Base-by-base conservation (phyloP, 2,329 filamentous ascomycete genomes). In the Cladophialophora immunda region DNA sequence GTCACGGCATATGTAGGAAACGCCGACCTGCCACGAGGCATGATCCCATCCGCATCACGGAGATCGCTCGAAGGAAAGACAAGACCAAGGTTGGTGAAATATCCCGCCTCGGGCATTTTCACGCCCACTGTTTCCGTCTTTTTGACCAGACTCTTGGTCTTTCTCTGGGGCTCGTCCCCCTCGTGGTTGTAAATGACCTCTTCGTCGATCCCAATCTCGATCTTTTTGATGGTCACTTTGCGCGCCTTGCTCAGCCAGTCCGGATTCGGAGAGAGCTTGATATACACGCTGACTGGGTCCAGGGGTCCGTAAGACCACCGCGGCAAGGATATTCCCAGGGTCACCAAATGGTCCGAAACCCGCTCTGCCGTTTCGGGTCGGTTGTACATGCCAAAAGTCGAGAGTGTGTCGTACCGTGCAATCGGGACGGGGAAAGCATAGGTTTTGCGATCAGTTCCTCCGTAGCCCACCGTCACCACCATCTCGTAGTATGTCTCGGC, bases 311-410 rank as follows among this genome's bases (percentile, higher is more conserved):
- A 99, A 70, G 94, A 97, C 93, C 94, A 97, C 69, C 93, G 89
- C 27, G 95, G 94, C 71, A 99, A 84, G 68, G 93, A 97, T 72
- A 97, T 97, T 54, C 92, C 93, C 62, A 98, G 83, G 8, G 93
- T 96, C 68, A 98, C 92, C 62, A 98, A 83, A 78, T 97, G 95
- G 81, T 98, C 95, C 59, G 91, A 89, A 34, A 93, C 92, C 67
- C 90, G 88, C 74, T 96, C 91, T 64, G 93, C 92, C 66, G 91
- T 91, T 79, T 97, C 94, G 17, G 94, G 94, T 62, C 93, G 90
- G 81, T 98, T 98, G 83, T 98, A 99, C 95, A 98, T 98, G 80
- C 95, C 95, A 81, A 99, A 99, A 1, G 95, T 98, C 50, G 94
- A 97, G 57, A 99, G 84, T 1, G 94, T 99, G 79, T 99, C 95